Conservation (phyloP, 1,139 yeast species). For the Zygoascus meyerae region DNA sequence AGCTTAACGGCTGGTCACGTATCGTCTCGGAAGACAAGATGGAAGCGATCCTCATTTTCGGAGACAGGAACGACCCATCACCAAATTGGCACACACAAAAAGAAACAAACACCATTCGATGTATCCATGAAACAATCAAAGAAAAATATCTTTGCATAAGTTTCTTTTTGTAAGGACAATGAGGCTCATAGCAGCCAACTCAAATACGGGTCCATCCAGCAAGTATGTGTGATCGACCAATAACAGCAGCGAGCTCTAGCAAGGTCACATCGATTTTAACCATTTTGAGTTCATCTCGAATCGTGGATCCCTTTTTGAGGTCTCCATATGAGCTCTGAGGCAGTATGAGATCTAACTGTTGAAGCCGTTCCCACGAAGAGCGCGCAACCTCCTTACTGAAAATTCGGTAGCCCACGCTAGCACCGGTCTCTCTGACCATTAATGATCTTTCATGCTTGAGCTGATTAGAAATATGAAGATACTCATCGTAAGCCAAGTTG, state of each 20-base stretch:
- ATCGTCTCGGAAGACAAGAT: too few relatives aligned
- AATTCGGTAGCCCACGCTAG: slow-evolving; percentile 27
- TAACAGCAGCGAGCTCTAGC: slow-evolving; percentile 30
- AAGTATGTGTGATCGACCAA: slow-evolving; percentile 29
- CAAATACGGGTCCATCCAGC: slow-evolving; percentile 31
- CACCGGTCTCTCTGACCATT: slow-evolving; percentile 17
- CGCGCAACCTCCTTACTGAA: slow-evolving; percentile 33
- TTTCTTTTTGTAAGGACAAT: neutral
- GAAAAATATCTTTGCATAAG: too few relatives aligned
- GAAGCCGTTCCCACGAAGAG: slow-evolving; percentile 36
- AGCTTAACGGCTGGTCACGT: too few relatives aligned
- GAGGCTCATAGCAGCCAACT: neutral
- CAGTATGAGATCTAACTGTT: slow-evolving; percentile 28
- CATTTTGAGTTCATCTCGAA: slow-evolving; percentile 31
- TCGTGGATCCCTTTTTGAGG: slow-evolving; percentile 14
- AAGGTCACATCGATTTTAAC: slow-evolving; percentile 33
- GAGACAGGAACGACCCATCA: too few relatives aligned
- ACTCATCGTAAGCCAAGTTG: slow-evolving; percentile 74
- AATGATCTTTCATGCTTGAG: slow-evolving; percentile 41
- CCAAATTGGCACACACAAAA: too few relatives aligned
- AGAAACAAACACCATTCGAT: too few relatives aligned
- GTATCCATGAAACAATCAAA: too few relatives aligned
- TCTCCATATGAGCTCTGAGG: slow-evolving; percentile 18
- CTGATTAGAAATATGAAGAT: slow-evolving; percentile 47
- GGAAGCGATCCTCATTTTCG: too few relatives aligned